Conservation (phyloP, 140 eudicot species). For the Anethum foeniculum region DNA sequence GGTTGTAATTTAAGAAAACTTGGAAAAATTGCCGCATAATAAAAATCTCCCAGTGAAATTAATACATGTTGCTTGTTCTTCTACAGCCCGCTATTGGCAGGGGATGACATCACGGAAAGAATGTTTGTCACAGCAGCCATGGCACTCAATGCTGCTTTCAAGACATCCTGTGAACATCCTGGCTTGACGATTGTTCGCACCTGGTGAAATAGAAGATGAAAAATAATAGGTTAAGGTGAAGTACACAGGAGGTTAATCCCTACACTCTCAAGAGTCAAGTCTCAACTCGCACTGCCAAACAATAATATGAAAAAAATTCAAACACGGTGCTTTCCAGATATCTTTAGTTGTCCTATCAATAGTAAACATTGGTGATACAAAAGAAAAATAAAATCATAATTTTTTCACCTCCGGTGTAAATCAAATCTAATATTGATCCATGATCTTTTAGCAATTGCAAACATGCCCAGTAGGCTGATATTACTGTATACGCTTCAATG, state of each 20-base stretch:
- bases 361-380: background rate
- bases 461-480: background rate
- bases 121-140: slow-evolving; percentile 81
- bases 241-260: background rate
- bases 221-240: background rate
- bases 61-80: background rate
- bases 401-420: background rate
- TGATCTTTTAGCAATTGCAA: background rate
- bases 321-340: background rate
- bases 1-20: background rate
- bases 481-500: background rate
- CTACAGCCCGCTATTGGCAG: slow-evolving; percentile 21
- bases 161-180: slow-evolving; percentile 86
- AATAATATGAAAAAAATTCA: background rate
- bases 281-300: background rate
- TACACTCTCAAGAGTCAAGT: background rate
- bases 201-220: slow-evolving; percentile 23
- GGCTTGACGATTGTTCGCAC: slow-evolving; percentile 87
- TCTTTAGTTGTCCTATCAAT: background rate
- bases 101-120: slow-evolving; percentile 74
- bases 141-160: slow-evolving; percentile 83
- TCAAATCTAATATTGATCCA: background rate
- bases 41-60: background rate
- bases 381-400: background rate
- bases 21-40: background rate